Base-by-base conservation (phyloP, 2,329 filamentous ascomycete genomes). In the Aspergillus pseudoviridinutans region DNA sequence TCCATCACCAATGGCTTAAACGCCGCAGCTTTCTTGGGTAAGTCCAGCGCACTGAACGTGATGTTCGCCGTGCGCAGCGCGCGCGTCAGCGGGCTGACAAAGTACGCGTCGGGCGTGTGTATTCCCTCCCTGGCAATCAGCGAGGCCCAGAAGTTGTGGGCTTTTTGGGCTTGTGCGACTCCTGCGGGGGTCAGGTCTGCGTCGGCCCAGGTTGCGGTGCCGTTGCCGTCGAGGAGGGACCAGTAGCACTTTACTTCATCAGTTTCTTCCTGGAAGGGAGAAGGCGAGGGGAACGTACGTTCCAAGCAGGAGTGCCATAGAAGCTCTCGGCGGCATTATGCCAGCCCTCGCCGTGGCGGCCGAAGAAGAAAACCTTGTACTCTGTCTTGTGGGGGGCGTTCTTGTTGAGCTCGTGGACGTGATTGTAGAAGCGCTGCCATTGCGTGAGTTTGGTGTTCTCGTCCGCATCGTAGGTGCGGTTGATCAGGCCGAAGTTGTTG, bases 271-370 rank as follows among this genome's bases (percentile, higher is more conserved):
- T n/a, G n/a, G n/a, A n/a, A n/a, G n/a, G n/a, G n/a, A n/a, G n/a
- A n/a, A n/a, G n/a, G n/a, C n/a, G n/a, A n/a, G n/a, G 27, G 14
- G 20, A 7, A 74, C 78, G 54, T 70, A 81, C 80, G 67, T 87
- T 83, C 84, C 84, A 87, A 0, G 79, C 81, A 3, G 79, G 76
- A 0, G 82, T 86, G 42, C 84, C 84, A 60, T 84, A 86, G 62
- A 76, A 81, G 1, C 73, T 67, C 65, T 87, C 80, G 1, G 83
- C 84, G 9, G 82, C 82, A 63, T 87, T 87, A 70, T 87, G 82
- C 63, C 74, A 81, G 9, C 84, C 84, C 66, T 87, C 79, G 20
- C 84, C 84, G 64, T 87, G 84, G 27, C 84, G 79, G 38, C 81
- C 84, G 51, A 85, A 70, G 68, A 82, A 85, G 27, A 87, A 70